phyloP scores from a whole-genome alignment of 805 yeast species.

The Kregervanrija fluxuum region DNA sequence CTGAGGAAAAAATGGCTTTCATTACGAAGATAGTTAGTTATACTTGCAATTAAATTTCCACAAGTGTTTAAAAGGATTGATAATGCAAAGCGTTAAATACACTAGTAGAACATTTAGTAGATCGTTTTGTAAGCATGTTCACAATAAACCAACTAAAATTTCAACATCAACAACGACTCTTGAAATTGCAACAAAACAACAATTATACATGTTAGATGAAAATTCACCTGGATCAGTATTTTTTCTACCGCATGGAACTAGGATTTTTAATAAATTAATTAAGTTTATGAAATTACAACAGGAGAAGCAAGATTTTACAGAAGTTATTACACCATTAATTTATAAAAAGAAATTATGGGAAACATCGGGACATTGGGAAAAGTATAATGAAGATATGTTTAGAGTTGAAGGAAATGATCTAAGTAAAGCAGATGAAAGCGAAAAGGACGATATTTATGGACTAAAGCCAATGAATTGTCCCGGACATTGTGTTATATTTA shows the following conservation, averaged over 20 bases:
- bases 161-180: conserved; percentile 29
- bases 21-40: too few species aligned
- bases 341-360: conserved; percentile 83
- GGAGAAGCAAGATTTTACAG: conserved; percentile 73
- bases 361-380: conserved; percentile 92
- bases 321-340: conserved; percentile 87
- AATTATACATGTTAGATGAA: conserved; percentile 70
- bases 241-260: conserved; percentile 88
- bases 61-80: too few species aligned
- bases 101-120: neutral
- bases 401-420: conserved; percentile 58
- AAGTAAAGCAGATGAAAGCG: conserved; percentile 29
- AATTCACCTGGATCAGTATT: conserved; percentile 88
- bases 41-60: too few species aligned
- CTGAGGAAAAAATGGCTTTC: neutral
- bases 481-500: conserved; percentile 81
- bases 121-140: conserved; percentile 4
- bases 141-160: conserved; percentile 11
- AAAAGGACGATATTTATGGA: conserved; percentile 46
- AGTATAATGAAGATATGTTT: conserved; percentile 92
- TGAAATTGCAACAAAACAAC: conserved; percentile 57
- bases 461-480: conserved; percentile 49
- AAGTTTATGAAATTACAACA: conserved; percentile 84
- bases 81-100: too few species aligned
- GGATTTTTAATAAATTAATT: conserved; percentile 72